These are phyloP conservation scores for Metschnikowia reukaufii DNA, from an alignment of 805 yeast species.

Conservation along the genomic window DNA sequence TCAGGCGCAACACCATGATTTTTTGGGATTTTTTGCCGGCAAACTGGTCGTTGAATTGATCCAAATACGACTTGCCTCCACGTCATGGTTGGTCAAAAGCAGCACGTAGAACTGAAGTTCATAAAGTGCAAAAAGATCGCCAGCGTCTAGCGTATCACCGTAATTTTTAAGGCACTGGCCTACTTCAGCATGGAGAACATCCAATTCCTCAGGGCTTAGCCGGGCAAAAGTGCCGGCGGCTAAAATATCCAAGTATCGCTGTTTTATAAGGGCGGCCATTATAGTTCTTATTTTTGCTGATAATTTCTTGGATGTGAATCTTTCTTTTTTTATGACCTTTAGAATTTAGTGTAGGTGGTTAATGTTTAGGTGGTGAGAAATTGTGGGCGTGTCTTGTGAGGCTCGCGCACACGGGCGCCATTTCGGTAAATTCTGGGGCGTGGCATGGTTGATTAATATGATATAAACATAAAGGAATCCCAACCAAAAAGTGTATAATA, in stretches of 20 bases:
- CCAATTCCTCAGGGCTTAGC: constrained; percentile 46
- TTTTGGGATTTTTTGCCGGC: constrained; percentile 56
- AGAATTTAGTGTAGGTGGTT: no score
- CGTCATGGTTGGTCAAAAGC: constrained; percentile 59
- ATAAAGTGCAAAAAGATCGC: constrained; percentile 53
- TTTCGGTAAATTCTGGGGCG: no score
- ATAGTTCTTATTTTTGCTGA: neutral
- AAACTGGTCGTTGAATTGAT: constrained; percentile 66
- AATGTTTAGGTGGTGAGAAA: no score
- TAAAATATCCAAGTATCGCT: constrained; percentile 14
- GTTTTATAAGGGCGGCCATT: constrained; percentile 9
- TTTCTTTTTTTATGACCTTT: neutral
- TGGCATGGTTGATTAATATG: no score
- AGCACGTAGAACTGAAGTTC: constrained; percentile 73
- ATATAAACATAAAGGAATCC: no score
- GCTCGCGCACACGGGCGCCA: no score
- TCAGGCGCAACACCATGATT: constrained; percentile 52
- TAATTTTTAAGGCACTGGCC: constrained; percentile 31
- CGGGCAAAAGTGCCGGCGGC: constrained; percentile 48
- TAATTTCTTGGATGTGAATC: neutral
- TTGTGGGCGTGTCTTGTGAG: no score
- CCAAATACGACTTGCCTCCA: constrained; percentile 70
- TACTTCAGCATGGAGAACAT: constrained; percentile 42
- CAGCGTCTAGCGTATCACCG: constrained; percentile 38
- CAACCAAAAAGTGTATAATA: no score